Evolutionary conservation across 2,329 filamentous ascomycete species (phyloP).

Genomic region (Raffaelea deltoideospora): DNA sequence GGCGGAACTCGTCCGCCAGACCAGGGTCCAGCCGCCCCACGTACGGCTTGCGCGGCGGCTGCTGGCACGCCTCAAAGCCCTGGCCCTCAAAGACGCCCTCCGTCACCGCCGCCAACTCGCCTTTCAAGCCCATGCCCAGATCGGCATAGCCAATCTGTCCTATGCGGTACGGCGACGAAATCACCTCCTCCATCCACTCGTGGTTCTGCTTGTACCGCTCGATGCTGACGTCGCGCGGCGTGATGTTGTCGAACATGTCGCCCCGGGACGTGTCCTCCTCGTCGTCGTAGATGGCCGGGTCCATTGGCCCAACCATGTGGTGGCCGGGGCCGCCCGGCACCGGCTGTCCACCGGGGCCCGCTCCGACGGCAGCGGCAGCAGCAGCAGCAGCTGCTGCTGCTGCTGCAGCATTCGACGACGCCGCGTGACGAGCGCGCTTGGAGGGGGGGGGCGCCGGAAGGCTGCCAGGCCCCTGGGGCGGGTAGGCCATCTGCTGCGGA

Average conservation of each 20-base stretch:
- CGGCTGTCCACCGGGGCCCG: background rate
- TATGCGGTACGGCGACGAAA: constrained; percentile 78
- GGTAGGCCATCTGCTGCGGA: constrained; percentile 48
- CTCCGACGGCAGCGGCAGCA: constrained; percentile 3
- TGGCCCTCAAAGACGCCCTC: constrained; percentile 67
- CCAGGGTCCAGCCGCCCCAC: constrained; percentile 54
- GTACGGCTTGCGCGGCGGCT: constrained; percentile 41
- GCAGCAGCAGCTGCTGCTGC: constrained; percentile 16
- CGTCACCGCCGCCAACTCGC: constrained; percentile 67
- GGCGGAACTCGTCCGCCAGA: constrained; percentile 73
- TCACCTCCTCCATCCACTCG: constrained; percentile 97
- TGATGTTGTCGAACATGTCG: constrained; percentile 80
- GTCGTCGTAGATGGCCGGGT: constrained; percentile 45
- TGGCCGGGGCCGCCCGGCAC: constrained; percentile 10
- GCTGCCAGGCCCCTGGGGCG: constrained; percentile 26
- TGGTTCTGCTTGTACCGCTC: constrained; percentile 87
- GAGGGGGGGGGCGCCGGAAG: constrained; percentile 37
- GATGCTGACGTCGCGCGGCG: constrained; percentile 76
- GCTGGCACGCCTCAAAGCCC: constrained; percentile 28
- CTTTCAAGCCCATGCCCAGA: constrained; percentile 70
- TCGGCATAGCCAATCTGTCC: constrained; percentile 76
- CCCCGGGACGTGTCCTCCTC: constrained; percentile 79
- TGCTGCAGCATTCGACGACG: constrained; percentile 12
- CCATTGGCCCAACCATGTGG: constrained; percentile 5
- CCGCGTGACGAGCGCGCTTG: constrained; percentile 36